Evolutionary conservation across 1,139 yeast species (phyloP).

Genomic region (Nakaseomyces glabratus): DNA sequence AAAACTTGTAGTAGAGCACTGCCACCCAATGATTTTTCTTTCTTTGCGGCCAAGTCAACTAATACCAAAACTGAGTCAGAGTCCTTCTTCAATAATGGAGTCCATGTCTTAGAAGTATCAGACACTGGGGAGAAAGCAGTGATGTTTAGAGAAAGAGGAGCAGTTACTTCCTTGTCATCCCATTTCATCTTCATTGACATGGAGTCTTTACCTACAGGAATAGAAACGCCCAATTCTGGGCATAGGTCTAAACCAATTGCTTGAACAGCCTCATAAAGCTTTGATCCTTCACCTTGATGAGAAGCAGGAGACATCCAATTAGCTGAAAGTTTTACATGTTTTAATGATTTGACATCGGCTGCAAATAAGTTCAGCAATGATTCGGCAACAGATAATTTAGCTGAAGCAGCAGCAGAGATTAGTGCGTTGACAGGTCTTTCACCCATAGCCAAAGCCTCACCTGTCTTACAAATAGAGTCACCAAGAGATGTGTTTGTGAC

Average conservation of each 20-base stretch:
- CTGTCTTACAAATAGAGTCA: constrained; percentile 56
- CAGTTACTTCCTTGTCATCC: constrained; percentile 86
- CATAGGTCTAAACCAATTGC: constrained; percentile 93
- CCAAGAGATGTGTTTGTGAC: constrained; percentile 86
- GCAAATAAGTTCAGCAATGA: constrained; percentile 82
- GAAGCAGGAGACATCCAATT: constrained; percentile 99
- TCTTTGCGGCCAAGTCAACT: constrained; percentile 64
- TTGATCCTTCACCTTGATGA: constrained; percentile 92
- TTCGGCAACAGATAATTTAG: constrained; percentile 94
- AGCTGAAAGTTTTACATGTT: constrained; percentile 79
- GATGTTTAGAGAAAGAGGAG: constrained; percentile 86
- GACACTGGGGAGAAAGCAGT: constrained; percentile 88
- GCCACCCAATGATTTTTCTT: constrained; percentile 67
- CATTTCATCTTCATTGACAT: constrained; percentile 99
- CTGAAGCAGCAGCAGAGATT: constrained; percentile 90
- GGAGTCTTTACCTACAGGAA: constrained; percentile 98
- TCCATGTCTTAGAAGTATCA: constrained; percentile 88
- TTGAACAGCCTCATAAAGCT: constrained; percentile 91
- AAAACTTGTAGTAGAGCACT: constrained; percentile 93
- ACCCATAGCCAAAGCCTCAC: constrained; percentile 98
- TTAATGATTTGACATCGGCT: constrained; percentile 72
- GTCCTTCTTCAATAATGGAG: constrained; percentile 61
- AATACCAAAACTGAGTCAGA: constrained; percentile 59
- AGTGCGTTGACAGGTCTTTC: constrained; percentile 90
- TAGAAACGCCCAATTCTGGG: constrained; percentile 82